These are phyloP conservation scores for Eucalyptus regnans DNA, from an alignment of 345 rosid genomes.

Conservation along the genomic window DNA sequence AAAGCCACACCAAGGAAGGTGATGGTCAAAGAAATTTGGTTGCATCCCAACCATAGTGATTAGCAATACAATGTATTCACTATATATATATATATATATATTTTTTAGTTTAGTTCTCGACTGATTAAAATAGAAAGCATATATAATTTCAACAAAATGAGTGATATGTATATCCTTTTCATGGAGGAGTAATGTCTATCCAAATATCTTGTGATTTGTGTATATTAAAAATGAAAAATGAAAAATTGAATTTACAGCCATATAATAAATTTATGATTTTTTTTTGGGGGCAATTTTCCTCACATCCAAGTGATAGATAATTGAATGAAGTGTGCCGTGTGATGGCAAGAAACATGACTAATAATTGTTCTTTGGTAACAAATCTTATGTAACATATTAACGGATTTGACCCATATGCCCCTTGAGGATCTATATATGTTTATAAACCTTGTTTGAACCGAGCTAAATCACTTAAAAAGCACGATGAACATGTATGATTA, in stretches of 20 bases:
- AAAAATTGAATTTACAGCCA: rapidly evolving
- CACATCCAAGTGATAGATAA: not conserved
- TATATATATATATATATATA: no score
- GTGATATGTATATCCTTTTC: not conserved
- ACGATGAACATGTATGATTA: not conserved
- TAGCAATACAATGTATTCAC: not conserved
- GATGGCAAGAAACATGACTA: not conserved
- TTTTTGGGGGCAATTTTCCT: not conserved
- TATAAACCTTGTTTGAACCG: not conserved
- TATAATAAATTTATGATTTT: not conserved
- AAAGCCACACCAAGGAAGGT: not conserved
- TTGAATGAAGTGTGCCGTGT: not conserved
- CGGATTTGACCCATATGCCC: not conserved
- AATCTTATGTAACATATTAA: not conserved
- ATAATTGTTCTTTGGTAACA: not conserved
- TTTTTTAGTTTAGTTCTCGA: not conserved
- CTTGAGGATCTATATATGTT: not conserved
- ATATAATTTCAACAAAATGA: not conserved
- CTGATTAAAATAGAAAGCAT: not conserved
- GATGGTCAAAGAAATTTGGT: not conserved
- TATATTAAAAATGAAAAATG: not conserved
- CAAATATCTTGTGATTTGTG: not conserved
- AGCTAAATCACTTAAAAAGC: not conserved
- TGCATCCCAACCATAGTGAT: not conserved
- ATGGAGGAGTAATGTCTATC: not conserved